Base-by-base conservation (phyloP, 768 basidiomycete genomes). In the Boletus subcaerulescens region DNA sequence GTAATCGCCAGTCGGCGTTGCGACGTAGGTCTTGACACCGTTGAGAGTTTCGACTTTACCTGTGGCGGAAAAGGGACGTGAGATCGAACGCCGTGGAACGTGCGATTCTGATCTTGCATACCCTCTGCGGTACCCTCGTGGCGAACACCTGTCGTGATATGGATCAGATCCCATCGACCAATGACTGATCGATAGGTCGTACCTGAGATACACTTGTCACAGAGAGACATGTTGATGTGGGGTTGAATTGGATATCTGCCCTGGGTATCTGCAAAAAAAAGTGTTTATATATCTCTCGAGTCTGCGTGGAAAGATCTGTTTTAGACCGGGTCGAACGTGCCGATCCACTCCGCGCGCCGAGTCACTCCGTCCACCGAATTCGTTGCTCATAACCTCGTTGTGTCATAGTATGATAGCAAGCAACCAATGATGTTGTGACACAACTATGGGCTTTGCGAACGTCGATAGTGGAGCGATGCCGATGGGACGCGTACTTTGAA, bases 201-300 rank as follows among this genome's bases (percentile, higher is more conserved):
- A 81, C 85, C 83, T 65, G 74, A 74, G 51, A 84, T 55, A 53
- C 85, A 87, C 60, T 86, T 66, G 54, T 75, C 71, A 70, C 83
- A 83, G 55, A 82, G 71, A 66, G 77, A 78, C 82, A 83, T 82
- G 45, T 6, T 46, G 58, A 29, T 54, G 38, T 15, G 35, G 29
- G 13, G 15, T 20, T n/a, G 20, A 35, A 35, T 22, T 8, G 5
- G 38, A 33, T 31, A 20, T 41, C 32, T 15, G 32, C 9, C 12
- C 38, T 17, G 11, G 32, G 7, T 15, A 15, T 31, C 5, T 29
- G 36, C 36, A 38, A n/a, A 35, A 42, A 42, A 32, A 47, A 26
- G 39, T 53, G 35, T 56, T 65, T 65, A 56, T 65, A 65, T 56
- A 53, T 35, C 36, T 22, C 31, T 26, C 22, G 8, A 8, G 24